Base-by-base conservation (phyloP, 768 basidiomycete genomes). In the Rhodosporidiobolus sp. region DNA sequence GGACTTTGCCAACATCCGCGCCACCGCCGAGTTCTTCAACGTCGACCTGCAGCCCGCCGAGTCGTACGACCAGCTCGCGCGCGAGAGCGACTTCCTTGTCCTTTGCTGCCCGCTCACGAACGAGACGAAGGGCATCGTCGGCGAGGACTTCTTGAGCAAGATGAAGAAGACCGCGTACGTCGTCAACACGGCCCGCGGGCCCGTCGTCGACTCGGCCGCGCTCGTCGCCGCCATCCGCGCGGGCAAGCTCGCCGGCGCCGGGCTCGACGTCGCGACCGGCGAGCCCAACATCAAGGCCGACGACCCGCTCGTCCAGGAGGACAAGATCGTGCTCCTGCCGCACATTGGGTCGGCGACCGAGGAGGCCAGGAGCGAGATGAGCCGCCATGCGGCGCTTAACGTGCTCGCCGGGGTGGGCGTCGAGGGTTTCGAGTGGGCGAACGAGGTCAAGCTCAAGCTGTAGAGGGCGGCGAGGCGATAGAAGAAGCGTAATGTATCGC, bases 291-390 rank as follows among this genome's bases (percentile, higher is more conserved):
- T 99, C 35, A 77, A 81, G 1, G 80, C 82, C 4, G 88, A 90
- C 72, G 94, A 99, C 79, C 88, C 90, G 6, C 81, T 99, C 58
- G 87, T 95, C 56, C 87, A 86, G 77, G 87, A 76, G 49, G 46
- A 91, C 65, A 88, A 88, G 24, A 86, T 87, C 87, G 92, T 77
- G 78, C 82, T 82, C 65, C 74, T 99, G 43, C 95, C 95, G 0
- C 95, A 99, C 78, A 88, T 99, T 62, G 96, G 87, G 28, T 92
- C 91, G 74, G 94, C 91, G 6, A 94, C 94, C 24, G 83, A 87
- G 17, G 90, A 96, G 81, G 92, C 93, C 26, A 60, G 74, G 43
- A 64, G 67, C 11, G 62, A 55, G 49, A 75, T 75, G 74, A 61
- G 58, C 30, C 16, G 46, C 26, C 58, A 75, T 38, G 65, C 65